phyloP scores from a whole-genome alignment of 2,329 filamentous ascomycete species.

The Fusarium subglutinans region DNA sequence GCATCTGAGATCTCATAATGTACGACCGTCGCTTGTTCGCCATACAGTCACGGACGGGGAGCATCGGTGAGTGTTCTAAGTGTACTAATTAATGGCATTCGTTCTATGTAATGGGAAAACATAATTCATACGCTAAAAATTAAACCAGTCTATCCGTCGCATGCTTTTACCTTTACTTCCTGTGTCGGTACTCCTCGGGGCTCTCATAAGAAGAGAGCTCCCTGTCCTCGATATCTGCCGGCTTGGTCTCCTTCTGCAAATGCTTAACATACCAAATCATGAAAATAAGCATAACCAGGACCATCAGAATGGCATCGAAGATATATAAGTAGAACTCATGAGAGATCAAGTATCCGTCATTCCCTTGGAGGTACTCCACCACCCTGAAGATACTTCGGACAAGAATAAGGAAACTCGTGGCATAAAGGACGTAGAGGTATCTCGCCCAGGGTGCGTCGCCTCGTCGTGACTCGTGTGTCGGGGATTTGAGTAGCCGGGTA shows the following conservation, averaged over 20 bases:
- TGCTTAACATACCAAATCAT: conserved; percentile 9
- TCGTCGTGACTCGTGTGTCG: neutral
- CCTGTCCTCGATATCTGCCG: neutral
- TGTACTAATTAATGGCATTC: neutral
- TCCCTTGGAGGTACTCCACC: conserved; percentile 2
- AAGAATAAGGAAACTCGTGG: conserved; percentile 6
- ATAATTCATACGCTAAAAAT: neutral
- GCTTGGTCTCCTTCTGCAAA: neutral
- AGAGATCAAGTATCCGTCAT: conserved; percentile 1
- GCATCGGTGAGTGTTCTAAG: rapidly evolving
- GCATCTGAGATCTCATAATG: no score
- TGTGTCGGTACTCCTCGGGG: neutral
- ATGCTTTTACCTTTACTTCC: neutral
- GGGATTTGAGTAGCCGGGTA: neutral
- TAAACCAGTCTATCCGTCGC: neutral
- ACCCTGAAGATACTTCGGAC: conserved; percentile 12
- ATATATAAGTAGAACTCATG: conserved; percentile 1
- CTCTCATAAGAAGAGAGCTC: neutral
- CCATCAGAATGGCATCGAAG: conserved; percentile 12
- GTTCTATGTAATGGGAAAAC: rapidly evolving
- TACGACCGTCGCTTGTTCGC: rapidly evolving
- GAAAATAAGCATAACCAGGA: neutral
- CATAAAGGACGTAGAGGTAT: conserved; percentile 10
- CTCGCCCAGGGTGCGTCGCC: neutral
- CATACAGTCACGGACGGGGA: rapidly evolving